A percentile compares a stretch with the other conserved stretches of the same genome.
phyloP scores from a whole-genome alignment of 306 rosid genomes.

The Quillaja saponaria region DNA sequence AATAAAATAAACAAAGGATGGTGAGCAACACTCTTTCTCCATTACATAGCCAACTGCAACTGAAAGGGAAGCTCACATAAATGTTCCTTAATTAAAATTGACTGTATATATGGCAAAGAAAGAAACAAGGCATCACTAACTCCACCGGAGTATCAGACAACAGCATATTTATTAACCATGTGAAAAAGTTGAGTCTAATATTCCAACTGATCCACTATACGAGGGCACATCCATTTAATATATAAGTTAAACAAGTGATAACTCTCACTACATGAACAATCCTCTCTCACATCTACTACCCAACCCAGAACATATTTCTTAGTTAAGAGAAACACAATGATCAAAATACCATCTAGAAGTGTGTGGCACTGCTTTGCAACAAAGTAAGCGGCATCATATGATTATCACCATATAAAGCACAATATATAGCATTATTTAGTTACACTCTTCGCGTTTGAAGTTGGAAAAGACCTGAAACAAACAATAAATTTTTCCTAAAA shows the following conservation, averaged over 20 bases:
- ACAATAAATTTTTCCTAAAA: neutral
- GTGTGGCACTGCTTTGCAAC: neutral
- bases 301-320: slow-evolving; percentile 12
- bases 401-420: neutral
- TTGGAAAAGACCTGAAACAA: neutral
- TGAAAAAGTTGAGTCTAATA: slow-evolving; percentile 13
- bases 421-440: neutral
- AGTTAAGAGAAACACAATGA: neutral
- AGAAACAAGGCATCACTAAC: slow-evolving; percentile 23
- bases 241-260: neutral
- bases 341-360: neutral
- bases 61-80: slow-evolving; percentile 28
- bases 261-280: neutral
- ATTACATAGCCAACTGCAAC: slow-evolving; percentile 30
- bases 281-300: neutral
- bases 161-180: slow-evolving; percentile 29
- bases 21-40: slow-evolving; percentile 26
- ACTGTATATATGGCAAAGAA: slow-evolving; percentile 16
- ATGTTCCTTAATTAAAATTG: slow-evolving; percentile 25
- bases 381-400: neutral
- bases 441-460: neutral
- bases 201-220: slow-evolving; percentile 12
- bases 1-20: slow-evolving; percentile 20
- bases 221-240: slow-evolving; percentile 5
- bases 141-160: slow-evolving; percentile 10